phyloP scores from a whole-genome alignment of 164 flowering plant genomes.

The Piper betle region DNA sequence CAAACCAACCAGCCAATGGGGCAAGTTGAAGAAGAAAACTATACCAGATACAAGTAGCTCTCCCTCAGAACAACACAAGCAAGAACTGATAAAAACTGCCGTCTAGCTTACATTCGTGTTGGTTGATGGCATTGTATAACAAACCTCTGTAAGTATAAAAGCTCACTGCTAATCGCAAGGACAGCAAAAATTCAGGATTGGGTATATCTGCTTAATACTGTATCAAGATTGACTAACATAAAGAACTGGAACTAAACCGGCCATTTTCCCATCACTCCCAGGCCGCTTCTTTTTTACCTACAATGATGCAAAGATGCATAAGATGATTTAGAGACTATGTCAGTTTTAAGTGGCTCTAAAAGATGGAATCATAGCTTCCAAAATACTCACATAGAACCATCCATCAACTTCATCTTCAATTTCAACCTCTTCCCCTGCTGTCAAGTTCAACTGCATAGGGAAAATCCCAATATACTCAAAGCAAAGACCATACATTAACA shows the following conservation, averaged over 20 bases:
- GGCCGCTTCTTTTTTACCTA: conserved; percentile 98
- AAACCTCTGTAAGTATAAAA: too few species aligned
- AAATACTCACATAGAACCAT: conserved; percentile 85
- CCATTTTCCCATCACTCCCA: conserved; percentile 95
- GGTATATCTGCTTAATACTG: too few species aligned
- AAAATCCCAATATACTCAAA: background rate
- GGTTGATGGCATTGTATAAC: too few species aligned
- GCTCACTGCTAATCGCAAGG: too few species aligned
- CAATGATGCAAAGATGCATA: conserved; percentile 10
- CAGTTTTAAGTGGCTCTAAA: background rate
- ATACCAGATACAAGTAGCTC: too few species aligned
- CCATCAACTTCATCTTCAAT: conserved; percentile 98
- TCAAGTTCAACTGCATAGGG: conserved; percentile 74
- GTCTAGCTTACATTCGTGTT: too few species aligned
- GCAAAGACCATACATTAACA: background rate
- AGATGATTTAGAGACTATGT: background rate
- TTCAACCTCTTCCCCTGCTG: conserved; percentile 90
- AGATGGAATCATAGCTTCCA: background rate
- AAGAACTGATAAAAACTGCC: too few species aligned
- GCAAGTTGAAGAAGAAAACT: too few species aligned
- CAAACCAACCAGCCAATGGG: too few species aligned
- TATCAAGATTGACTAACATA: conserved; percentile 71
- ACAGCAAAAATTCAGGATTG: too few species aligned
- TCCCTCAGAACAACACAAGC: too few species aligned
- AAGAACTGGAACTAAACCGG: conserved; percentile 90